Base-by-base conservation (phyloP, 148 eudicot genomes). In the Simmondsia chinensis region DNA sequence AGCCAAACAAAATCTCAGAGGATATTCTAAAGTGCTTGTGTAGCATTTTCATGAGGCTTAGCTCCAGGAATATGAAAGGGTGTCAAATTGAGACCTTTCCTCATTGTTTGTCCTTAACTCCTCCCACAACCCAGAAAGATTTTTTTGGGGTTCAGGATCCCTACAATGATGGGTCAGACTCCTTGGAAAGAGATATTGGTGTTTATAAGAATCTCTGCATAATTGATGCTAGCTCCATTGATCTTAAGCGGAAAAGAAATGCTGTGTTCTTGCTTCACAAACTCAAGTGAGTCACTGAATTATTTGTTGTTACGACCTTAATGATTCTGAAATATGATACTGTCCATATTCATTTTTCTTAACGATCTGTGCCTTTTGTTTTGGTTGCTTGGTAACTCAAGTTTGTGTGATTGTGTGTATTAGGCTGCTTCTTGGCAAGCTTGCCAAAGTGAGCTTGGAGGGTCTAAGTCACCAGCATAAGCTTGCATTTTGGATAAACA, bases 401-500 rank as follows among this genome's bases (percentile, higher is more conserved):
- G 25, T 43, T 52, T 5, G 7, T 29, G 5, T 22, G 42, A 24
- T 47, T 29, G 1, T 43, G 20, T 37, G 17, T 14, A 33, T 60
- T 65, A 91, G 97, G 86, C 56, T 82, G 25, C 85, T 91, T 14
- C 67, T 85, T 14, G 69, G 77, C 45, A 85, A 76, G 65, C 87
- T 91, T 33, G 68, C 76, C 21, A 66, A 79, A 32, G 74, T 79
- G 40, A 65, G 55, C 61, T 62, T 91, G 66, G 83, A 79, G 42
- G 86, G 86, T 53, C 83, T 91, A 43, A 67, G 67, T 29, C 95
- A 91, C 68, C 93, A 82, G 50, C 94, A 91, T 55, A 91, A 82
- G 74, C 95, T 91, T 44, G 97, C 95, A 3, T 91, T 91, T 59
- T 91, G 97, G 97, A 91, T 91, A 29, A 91, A 91, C 60, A 71